Base-by-base conservation (phyloP, 345 rosid genomes). In the Kernera saxatilis region DNA sequence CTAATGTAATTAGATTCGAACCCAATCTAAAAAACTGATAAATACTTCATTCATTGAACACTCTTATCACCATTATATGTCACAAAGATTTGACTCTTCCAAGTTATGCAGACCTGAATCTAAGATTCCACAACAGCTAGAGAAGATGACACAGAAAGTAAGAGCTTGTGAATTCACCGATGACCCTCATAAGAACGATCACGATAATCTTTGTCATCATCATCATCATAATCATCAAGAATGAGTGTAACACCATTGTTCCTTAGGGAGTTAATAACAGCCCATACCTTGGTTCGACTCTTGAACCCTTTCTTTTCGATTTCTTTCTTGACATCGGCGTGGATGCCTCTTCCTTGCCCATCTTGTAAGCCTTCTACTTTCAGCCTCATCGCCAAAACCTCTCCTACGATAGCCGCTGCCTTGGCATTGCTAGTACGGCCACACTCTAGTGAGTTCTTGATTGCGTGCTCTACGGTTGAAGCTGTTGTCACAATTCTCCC, bases 401-500 rank as follows among this genome's bases (percentile, higher is more conserved):
- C 89, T 49, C 97, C 93, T 0, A 86, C 87, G 9, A 88, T 80
- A 25, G 84, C 71, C 5, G 97, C 93, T 1, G 97, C 89, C 70
- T 93, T 88, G 43, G 93, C 96, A 67, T 90, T 90, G 80, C 89
- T 84, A 30, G 90, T 78, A 45, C 96, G 87, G 4, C 89, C 87
- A 53, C 96, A 90, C 76, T 88, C 97, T 10, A 86, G 80, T 0
- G 90, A 79, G 76, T 79, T 87, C 71, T 87, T 88, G 62, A 93
- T 83, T 2, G 94, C 77, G 68, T 93, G 94, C 37, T 88, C 93
- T 23, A 88, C 93, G 0, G 96, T 85, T 21, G 92, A 87, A 15
- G 97, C 88, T 44, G 88, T 83, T 8, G 83, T 89, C 5, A 90
- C 84, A 18, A 88, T 70, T 70, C 90, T 77, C 26, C 93, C 92